A percentile compares a stretch with the other conserved stretches of the same genome.
Evolutionary conservation across 2,329 filamentous ascomycete genomes (phyloP).

Genomic region (Venturiaceae sp.): DNA sequence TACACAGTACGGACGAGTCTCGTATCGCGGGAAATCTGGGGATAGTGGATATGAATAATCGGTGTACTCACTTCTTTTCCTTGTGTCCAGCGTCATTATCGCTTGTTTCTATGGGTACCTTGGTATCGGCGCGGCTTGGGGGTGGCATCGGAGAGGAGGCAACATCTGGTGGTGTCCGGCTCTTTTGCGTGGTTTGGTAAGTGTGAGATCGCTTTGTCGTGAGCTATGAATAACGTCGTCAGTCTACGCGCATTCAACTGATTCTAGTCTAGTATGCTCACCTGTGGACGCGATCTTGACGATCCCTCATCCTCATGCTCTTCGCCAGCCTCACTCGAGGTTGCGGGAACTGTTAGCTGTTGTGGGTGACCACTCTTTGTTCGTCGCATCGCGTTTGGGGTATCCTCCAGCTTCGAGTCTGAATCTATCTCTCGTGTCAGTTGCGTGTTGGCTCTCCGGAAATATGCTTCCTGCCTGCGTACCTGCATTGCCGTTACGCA

Average conservation of each 20-base stretch:
- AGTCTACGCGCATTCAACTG: neutral
- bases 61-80: neutral
- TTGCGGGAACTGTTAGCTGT: neutral
- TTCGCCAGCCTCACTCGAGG: neutral
- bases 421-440: neutral
- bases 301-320: neutral
- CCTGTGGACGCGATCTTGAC: neutral
- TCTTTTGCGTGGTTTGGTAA: neutral
- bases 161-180: neutral
- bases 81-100: neutral
- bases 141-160: neutral
- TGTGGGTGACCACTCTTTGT: neutral
- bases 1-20: neutral
- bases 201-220: neutral
- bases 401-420: neutral
- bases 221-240: neutral
- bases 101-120: neutral
- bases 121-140: neutral
- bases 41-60: neutral
- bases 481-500: neutral
- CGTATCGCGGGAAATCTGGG: neutral
- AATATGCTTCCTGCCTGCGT: no score
- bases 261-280: neutral
- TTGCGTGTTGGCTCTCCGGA: neutral
- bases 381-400: neutral